phyloP scores from a whole-genome alignment of 805 yeast genomes.

The Ascoidea tarda region DNA sequence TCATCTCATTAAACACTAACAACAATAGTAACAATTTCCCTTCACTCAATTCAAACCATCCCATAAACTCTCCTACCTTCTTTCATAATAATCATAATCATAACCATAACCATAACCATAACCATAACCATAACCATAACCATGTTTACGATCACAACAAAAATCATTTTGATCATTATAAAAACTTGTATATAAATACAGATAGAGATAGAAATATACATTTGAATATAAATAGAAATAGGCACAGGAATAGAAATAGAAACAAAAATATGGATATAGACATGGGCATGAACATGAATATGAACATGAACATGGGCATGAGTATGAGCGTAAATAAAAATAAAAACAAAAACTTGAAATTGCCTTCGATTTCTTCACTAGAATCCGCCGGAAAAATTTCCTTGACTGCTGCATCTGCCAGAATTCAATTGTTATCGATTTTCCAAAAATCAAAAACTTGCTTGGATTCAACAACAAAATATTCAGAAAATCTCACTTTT shows the following conservation, averaged over 20 bases:
- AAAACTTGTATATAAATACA: too few relatives aligned
- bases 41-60: background rate
- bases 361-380: background rate
- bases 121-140: background rate
- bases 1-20: conserved; percentile 8
- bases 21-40: conserved; percentile 10
- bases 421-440: background rate
- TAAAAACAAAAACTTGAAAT: too few relatives aligned
- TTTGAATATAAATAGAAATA: too few relatives aligned
- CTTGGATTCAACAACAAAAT: background rate
- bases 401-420: background rate
- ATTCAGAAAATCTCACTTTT: background rate
- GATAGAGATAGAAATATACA: too few relatives aligned
- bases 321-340: background rate
- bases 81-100: too few relatives aligned
- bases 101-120: background rate
- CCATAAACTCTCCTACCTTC: background rate
- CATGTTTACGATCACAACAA: background rate
- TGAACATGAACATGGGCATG: background rate
- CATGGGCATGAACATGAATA: background rate
- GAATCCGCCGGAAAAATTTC: background rate
- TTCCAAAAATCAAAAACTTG: background rate
- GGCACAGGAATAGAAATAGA: background rate
- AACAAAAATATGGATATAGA: too few relatives aligned
- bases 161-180: too few relatives aligned